A percentile compares a stretch with the other conserved stretches of the same genome.
phyloP scores from a whole-genome alignment of 2,329 filamentous ascomycete species.

The Pseudopyrenochaeta lycopersici region DNA sequence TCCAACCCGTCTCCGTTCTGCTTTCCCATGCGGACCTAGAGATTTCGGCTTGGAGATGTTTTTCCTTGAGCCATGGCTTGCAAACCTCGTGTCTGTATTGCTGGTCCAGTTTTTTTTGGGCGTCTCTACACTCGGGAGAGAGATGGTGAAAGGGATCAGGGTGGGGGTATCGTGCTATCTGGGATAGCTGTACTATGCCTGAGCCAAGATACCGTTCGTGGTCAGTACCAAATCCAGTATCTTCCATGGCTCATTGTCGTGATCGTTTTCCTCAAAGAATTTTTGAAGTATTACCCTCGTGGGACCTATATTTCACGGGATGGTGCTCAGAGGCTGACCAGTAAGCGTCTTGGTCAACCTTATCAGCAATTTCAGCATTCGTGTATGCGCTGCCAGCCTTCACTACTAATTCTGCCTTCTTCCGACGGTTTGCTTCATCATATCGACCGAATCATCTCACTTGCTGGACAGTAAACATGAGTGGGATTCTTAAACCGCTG shows the following conservation, averaged over 20 bases:
- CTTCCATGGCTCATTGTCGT: neutral
- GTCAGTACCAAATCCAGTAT: neutral
- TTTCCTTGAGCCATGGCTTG: constrained; percentile 2
- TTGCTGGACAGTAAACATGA: neutral
- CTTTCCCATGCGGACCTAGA: neutral
- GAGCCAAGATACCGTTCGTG: constrained; percentile 1
- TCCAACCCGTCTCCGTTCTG: neutral
- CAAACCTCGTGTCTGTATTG: neutral
- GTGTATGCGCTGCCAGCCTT: neutral
- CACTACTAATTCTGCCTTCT: neutral
- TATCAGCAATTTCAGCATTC: neutral
- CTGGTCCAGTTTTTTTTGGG: neutral
- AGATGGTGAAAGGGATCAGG: neutral
- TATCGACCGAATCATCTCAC: neutral
- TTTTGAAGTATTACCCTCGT: neutral
- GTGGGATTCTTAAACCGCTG: neutral
- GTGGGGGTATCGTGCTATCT: neutral
- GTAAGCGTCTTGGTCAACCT: neutral
- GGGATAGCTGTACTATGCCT: constrained; percentile 3
- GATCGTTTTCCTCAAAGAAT: neutral
- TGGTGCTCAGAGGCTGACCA: neutral
- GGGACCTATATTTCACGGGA: neutral
- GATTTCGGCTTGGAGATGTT: constrained; percentile 2
- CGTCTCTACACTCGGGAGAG: neutral
- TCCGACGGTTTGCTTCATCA: neutral